Base-by-base conservation (phyloP, 345 rosid genomes). In the Ceriops decandra region DNA sequence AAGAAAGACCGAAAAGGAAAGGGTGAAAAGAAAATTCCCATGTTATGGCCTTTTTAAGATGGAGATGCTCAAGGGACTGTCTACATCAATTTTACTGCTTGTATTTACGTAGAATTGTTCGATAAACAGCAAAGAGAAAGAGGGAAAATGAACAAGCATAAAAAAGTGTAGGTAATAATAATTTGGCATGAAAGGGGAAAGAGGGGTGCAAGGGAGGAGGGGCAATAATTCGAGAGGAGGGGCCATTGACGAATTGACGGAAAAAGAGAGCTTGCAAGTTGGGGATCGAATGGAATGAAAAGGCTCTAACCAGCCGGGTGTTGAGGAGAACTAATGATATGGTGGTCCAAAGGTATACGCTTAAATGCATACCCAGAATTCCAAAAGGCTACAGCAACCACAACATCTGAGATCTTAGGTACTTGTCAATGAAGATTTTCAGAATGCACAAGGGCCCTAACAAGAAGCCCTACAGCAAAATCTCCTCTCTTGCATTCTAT, bases 211-310 rank as follows among this genome's bases (percentile, higher is more conserved):
- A 51, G 63, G 51, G 47, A 38, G 56, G 21, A 21, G 27, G n/a
- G 9, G 68, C 46, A 73, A 73, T 69, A 62, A 77, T 53, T 54
- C 62, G 15, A 42, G 42, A 36, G 6, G 59, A 70, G 63, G 80
- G 79, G 81, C 68, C 67, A 42, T 70, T 54, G 33, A 68, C 70
- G 62, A 63, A 31, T 49, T 21, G 22, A 35, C 59, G 68, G 67
- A 52, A 64, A 73, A 52, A 47, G 54, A 33, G n/a, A 64, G 22
- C 38, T 52, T 31, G 20, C 19, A 42, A 42, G 16, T 11, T 42
- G 47, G 47, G 16, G 16, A 42, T 54, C 28, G 17, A 60, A 69
- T 61, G 42, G 35, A 46, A 28, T 33, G 54, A 33, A 38, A 69
- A 47, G 24, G 19, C 56, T 52, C 53, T 53, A 62, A 51, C 66